phyloP scores from a whole-genome alignment of 768 basidiomycete species.

The Leucocoprinus leucothites region DNA sequence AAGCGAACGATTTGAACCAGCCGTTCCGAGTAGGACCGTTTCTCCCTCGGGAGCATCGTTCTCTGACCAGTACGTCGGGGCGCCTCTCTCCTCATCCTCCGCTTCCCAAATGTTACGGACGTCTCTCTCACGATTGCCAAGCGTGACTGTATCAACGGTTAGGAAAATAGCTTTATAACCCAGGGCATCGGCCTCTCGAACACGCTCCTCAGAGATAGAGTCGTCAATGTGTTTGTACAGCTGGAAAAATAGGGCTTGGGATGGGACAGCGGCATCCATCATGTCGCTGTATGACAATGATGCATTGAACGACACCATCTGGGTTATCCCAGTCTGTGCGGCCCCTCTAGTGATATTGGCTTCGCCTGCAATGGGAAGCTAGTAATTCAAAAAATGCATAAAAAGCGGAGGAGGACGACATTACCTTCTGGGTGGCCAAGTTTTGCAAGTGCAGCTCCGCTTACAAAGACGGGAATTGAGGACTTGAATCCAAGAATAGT shows the following conservation, averaged over 20 bases:
- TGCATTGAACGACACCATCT: slow-evolving; percentile 82
- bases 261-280: slow-evolving; percentile 48
- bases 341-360: slow-evolving; percentile 76
- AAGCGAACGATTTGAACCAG: slow-evolving; percentile 44
- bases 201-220: slow-evolving; percentile 59
- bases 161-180: slow-evolving; percentile 90
- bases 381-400: background rate
- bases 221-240: slow-evolving; percentile 82
- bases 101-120: slow-evolving; percentile 53
- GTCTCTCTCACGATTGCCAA: slow-evolving; percentile 79
- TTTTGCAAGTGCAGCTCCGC: slow-evolving; percentile 79
- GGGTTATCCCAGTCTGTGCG: slow-evolving; percentile 64
- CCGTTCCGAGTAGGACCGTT: slow-evolving; percentile 51
- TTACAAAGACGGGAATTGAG: slow-evolving; percentile 79
- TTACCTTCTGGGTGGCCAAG: slow-evolving; percentile 78
- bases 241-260: slow-evolving; percentile 75
- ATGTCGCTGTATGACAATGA: slow-evolving; percentile 67
- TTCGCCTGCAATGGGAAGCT: slow-evolving; percentile 50
- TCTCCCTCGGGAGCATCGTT: slow-evolving; percentile 27
- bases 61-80: slow-evolving; percentile 27
- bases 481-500: slow-evolving; percentile 69
- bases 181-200: slow-evolving; percentile 65
- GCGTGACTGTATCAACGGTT: slow-evolving; percentile 86
- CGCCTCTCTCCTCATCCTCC: slow-evolving; percentile 54
- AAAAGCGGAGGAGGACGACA: background rate